phyloP scores from a whole-genome alignment of 352 stramenopile genomes.

The Hyphochytrium catenoides region DNA sequence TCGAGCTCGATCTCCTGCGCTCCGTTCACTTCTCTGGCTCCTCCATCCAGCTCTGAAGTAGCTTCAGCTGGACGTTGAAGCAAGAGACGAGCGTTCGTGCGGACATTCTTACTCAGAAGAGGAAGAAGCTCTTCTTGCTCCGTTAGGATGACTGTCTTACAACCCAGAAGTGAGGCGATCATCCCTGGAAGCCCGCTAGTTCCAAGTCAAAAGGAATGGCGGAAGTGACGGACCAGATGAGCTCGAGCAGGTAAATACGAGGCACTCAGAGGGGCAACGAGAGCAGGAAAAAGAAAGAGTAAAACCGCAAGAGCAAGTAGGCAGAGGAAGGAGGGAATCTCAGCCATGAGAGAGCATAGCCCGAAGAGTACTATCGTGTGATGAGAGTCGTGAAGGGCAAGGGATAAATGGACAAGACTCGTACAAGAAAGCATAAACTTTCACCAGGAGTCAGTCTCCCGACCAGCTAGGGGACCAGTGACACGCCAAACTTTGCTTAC shows the following conservation, averaged over 20 bases:
- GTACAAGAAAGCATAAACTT: too few relatives aligned
- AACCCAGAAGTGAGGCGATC: conserved; percentile 50
- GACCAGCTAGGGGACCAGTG: too few relatives aligned
- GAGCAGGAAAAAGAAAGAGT: too few relatives aligned
- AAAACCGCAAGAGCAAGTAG: not conserved
- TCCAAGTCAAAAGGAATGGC: conserved; percentile 30
- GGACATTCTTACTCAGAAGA: conserved; percentile 35
- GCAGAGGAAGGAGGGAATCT: not conserved
- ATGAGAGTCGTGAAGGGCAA: too few relatives aligned
- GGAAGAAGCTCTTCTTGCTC: conserved; percentile 67
- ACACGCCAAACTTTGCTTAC: too few relatives aligned
- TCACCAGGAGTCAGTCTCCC: too few relatives aligned
- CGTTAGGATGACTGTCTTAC: conserved; percentile 57
- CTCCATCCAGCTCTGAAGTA: conserved; percentile 16
- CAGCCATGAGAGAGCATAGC: too few relatives aligned
- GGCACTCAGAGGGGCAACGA: too few relatives aligned
- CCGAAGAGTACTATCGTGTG: too few relatives aligned
- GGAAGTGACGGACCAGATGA: conserved; percentile 4
- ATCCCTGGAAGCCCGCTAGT: conserved; percentile 69
- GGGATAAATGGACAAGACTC: too few relatives aligned
- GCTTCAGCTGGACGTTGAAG: too few relatives aligned
- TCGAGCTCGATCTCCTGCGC: not conserved
- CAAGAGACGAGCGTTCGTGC: conserved; percentile 40
- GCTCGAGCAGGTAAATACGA: too few relatives aligned
- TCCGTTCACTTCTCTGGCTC: conserved; percentile 3